Conservation (phyloP, 345 rosid genomes). For the Gossypium turneri region DNA sequence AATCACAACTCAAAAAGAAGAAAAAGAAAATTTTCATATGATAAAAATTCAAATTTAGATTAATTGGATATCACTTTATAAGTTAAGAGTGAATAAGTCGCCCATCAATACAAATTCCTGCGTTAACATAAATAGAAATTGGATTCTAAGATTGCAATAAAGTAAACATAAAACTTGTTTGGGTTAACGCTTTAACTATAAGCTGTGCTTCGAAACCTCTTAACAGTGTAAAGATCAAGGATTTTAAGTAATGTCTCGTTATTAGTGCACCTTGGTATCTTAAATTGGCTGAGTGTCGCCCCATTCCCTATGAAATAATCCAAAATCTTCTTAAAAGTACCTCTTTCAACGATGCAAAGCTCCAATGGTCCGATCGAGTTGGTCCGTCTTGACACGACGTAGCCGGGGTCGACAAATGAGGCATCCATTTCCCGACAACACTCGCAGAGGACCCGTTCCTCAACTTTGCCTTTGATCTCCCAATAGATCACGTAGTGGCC, state of each 20-base stretch:
- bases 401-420: constrained; percentile 73
- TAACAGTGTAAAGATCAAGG: constrained; percentile 54
- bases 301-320: constrained; percentile 70
- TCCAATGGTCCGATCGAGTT: constrained; percentile 83
- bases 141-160: too few relatives aligned
- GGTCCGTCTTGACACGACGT: constrained; percentile 69
- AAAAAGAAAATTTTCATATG: too few relatives aligned
- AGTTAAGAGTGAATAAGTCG: too few relatives aligned
- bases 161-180: too few relatives aligned
- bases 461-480: constrained; percentile 85
- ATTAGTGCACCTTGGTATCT: constrained; percentile 89
- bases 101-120: too few relatives aligned
- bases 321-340: constrained; percentile 71
- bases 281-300: constrained; percentile 85
- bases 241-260: constrained; percentile 52
- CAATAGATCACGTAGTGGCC: constrained; percentile 90
- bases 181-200: constrained; percentile 19
- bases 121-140: too few relatives aligned
- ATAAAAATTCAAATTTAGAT: too few relatives aligned
- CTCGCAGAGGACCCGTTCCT: constrained; percentile 51
- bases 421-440: constrained; percentile 81
- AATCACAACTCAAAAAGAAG: too few relatives aligned
- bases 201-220: constrained; percentile 60
- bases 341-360: constrained; percentile 67
- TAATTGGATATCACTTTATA: too few relatives aligned